These are phyloP conservation scores for Termitomyces sp. DNA, from an alignment of 768 basidiomycete genomes.

Conservation along the genomic window DNA sequence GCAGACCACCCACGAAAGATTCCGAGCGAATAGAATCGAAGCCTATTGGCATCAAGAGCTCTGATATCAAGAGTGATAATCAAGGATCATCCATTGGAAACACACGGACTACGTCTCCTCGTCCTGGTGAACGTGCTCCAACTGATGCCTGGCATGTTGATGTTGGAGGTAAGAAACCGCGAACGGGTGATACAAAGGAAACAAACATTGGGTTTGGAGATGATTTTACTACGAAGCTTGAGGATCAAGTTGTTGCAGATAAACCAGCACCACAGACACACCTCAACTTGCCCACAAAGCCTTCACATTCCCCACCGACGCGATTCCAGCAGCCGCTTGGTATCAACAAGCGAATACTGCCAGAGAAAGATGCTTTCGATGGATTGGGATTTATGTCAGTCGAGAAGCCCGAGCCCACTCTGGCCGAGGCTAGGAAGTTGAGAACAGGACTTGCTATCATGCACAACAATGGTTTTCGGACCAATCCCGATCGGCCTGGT, in stretches of 20 bases:
- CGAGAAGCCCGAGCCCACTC: constrained; percentile 54
- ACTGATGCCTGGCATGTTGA: constrained; percentile 41
- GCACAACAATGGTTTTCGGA: constrained; percentile 29
- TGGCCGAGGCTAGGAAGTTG: constrained; percentile 72
- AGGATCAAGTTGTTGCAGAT: constrained; percentile 44
- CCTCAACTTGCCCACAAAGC: constrained; percentile 14
- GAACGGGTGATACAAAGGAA: constrained; percentile 15
- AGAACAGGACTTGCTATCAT: constrained; percentile 67
- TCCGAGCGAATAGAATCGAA: constrained; percentile 2
- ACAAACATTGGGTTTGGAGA: constrained; percentile 57
- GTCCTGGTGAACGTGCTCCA: constrained; percentile 15
- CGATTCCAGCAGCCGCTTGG: constrained; percentile 3
- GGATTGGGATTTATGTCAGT: constrained; percentile 55
- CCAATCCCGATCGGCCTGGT: constrained; percentile 24
- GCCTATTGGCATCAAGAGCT: too few species aligned
- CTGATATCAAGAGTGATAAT: too few species aligned
- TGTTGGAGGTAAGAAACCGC: constrained; percentile 21
- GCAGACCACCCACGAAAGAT: constrained; percentile 11
- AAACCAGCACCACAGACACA: constrained; percentile 14
- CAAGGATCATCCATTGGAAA: constrained; percentile 39
- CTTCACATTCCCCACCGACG: constrained; percentile 7
- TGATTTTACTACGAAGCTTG: constrained; percentile 56
- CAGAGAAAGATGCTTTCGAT: constrained; percentile 73
- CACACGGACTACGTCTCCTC: constrained; percentile 32
- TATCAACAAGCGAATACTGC: constrained; percentile 8